A percentile compares a stretch with the other conserved stretches of the same genome.
phyloP scores from a whole-genome alignment of 2,329 filamentous ascomycete species.

The Calonectria crousiana region DNA sequence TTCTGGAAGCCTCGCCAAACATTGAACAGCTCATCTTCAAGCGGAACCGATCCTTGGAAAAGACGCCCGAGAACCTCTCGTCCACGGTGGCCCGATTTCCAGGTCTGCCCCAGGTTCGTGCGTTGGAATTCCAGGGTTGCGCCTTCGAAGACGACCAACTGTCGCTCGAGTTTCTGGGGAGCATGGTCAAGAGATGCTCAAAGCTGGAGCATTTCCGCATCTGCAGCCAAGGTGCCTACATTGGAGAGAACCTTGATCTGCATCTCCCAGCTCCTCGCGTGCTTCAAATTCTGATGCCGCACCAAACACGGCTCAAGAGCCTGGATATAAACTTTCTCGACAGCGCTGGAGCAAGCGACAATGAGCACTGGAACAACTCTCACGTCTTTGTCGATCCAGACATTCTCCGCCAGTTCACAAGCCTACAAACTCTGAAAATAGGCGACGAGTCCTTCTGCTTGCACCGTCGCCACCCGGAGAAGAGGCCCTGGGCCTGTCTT shows the following conservation, averaged over 20 bases:
- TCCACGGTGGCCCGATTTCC: background rate
- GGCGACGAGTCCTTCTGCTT: background rate
- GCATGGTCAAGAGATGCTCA: background rate
- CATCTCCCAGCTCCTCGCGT: background rate
- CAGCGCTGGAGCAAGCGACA: background rate
- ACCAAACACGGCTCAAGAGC: background rate
- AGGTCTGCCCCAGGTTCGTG: background rate
- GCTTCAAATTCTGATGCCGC: background rate
- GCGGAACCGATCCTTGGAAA: background rate
- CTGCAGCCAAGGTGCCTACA: background rate
- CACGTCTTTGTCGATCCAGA: background rate
- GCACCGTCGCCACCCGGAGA: background rate
- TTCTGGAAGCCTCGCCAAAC: background rate
- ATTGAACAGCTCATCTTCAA: background rate
- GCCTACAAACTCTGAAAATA: background rate
- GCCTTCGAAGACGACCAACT: background rate
- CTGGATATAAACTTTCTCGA: background rate
- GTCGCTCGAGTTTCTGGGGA: background rate
- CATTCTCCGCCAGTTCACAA: background rate
- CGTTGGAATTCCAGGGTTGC: background rate
- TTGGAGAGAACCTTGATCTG: background rate
- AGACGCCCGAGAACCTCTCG: background rate
- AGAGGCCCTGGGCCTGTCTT: background rate
- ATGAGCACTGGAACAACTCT: background rate
- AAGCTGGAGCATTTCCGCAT: background rate